Evolutionary conservation across 1,139 yeast species (phyloP).

Genomic region (Pichia inconspicua): DNA sequence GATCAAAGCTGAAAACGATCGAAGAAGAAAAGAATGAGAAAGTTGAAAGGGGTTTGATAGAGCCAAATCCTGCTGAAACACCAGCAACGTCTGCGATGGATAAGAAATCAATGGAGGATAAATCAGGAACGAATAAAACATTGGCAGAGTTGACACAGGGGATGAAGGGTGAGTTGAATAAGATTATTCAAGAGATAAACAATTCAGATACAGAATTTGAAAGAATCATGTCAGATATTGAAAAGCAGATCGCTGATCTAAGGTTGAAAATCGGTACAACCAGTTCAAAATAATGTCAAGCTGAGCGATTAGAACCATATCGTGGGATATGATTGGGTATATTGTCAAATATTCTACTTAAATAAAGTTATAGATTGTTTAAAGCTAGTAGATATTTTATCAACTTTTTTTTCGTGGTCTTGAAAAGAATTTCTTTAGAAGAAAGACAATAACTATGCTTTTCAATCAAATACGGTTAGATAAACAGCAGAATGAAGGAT

Average conservation of each 20-base stretch:
- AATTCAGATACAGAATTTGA: slow-evolving; percentile 19
- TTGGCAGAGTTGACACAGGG: slow-evolving; percentile 19
- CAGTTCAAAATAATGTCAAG: background rate
- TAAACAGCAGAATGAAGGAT: too few species aligned
- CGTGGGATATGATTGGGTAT: slow-evolving; percentile 3
- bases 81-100: background rate
- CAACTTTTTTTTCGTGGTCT: too few species aligned
- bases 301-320: background rate
- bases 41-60: background rate
- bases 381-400: too few species aligned
- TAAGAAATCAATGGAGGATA: background rate
- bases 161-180: slow-evolving; percentile 17
- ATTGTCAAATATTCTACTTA: too few species aligned
- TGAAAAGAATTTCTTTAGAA: too few species aligned
- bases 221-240: slow-evolving; percentile 17
- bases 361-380: too few species aligned
- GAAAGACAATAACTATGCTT: background rate
- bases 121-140: slow-evolving; percentile 6
- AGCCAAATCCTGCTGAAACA: background rate
- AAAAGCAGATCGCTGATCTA: slow-evolving; percentile 16
- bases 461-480: too few species aligned
- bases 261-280: slow-evolving; percentile 6
- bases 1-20: background rate
- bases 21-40: background rate
- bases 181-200: slow-evolving; percentile 18